Evolutionary conservation across 208 protist genomes (phyloP), one percentile per base, ranked within the genome.

Genomic region (Trypanosoma cruzi): DNA sequence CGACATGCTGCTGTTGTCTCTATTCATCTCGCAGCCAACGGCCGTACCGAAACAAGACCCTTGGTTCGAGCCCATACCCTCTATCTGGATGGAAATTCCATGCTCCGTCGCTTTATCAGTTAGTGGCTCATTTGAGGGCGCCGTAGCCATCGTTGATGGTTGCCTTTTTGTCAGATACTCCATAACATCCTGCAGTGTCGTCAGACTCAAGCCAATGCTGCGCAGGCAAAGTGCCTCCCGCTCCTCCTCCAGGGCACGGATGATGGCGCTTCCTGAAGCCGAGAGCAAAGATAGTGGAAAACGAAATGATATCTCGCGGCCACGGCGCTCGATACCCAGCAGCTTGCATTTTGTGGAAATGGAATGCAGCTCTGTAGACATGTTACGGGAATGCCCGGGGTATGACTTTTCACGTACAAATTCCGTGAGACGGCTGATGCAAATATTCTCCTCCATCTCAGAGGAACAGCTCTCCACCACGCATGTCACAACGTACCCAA

Each of bases 101-200:
- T 32, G n/a, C 40, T 60, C 37, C 24, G n/a, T 18, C 24, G 20
- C 42, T 22, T 0, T 0, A 18, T 18, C 11, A 20, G n/a, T 24
- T 20, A 8, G 22, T 10, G 22, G 49, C 22, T 53, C 18, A 4
- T 53, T 53, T 6, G n/a, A 24, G 10, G 22, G 22, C 24, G 14
- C 3, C 13, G 5, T 59, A 28, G 2, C 54, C 54, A 14, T 59
- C 10, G 16, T 59, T 40, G 2, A 22, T 26, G 55, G 28, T 26
- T 50, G 50, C 46, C 53, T 54, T 37, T n/a, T n/a, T n/a, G 78
- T 88, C 28, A 84, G 52, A 37, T 57, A 77, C 61, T 89, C 79
- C 68, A 96, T 92, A 2, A 96, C 92, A 64, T 96, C 85, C 75
- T 93, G 84, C 42, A 96, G 70, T 48, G 92, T 93, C 48, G 92